phyloP scores from a whole-genome alignment of 805 yeast genomes.

The Myxozyma kluyveri region DNA sequence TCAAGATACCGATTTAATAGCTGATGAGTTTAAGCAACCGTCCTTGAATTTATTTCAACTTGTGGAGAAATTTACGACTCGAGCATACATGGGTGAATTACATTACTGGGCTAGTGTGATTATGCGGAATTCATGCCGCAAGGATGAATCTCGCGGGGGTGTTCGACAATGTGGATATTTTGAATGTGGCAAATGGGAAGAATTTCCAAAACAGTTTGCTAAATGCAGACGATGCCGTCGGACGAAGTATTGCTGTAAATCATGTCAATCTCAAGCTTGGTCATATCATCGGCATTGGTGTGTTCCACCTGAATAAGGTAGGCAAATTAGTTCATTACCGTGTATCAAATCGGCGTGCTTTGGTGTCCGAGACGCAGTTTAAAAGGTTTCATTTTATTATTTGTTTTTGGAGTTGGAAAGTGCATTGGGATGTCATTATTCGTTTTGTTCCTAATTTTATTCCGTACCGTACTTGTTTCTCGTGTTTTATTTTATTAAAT shows the following conservation, averaged over 20 bases:
- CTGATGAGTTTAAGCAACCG: conserved; percentile 48
- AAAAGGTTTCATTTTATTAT: too few species aligned
- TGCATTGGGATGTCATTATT: neutral
- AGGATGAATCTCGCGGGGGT: conserved; percentile 83
- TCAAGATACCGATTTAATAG: conserved; percentile 35
- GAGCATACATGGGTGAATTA: conserved; percentile 69
- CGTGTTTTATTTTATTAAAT: too few species aligned
- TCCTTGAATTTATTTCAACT: conserved; percentile 72
- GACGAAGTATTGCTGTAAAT: conserved; percentile 90
- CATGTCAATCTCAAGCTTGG: conserved; percentile 92
- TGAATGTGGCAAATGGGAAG: conserved; percentile 93
- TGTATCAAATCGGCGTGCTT: neutral
- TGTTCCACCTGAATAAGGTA: conserved; percentile 30
- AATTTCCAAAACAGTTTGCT: conserved; percentile 84
- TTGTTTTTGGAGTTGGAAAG: neutral
- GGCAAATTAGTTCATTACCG: neutral
- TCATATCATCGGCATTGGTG: conserved; percentile 94
- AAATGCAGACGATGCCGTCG: conserved; percentile 92
- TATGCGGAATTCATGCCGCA: conserved; percentile 91
- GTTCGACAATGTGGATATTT: conserved; percentile 93
- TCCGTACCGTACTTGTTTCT: too few species aligned
- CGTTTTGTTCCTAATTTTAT: too few species aligned
- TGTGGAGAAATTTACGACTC: conserved; percentile 84
- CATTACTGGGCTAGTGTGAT: conserved; percentile 98
- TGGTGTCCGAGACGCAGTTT: too few species aligned